These are phyloP conservation scores for Phytophthora pinifolia DNA, from an alignment of 352 stramenopile species.

Conservation along the genomic window DNA sequence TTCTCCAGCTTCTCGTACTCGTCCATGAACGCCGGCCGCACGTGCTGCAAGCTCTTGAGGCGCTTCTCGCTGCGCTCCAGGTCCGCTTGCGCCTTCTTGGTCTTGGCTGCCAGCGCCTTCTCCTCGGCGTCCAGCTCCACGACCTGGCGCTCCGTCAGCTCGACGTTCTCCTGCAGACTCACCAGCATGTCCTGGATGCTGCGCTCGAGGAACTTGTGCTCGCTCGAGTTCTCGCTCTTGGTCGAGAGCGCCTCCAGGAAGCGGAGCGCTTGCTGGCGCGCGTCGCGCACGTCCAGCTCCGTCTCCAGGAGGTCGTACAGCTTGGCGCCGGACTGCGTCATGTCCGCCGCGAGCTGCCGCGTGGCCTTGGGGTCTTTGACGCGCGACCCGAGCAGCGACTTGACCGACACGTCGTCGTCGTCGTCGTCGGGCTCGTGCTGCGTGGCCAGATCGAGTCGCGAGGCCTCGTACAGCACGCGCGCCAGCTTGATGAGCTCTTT, in stretches of 20 bases:
- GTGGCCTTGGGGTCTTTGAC: constrained; percentile 91
- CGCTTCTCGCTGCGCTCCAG: constrained; percentile 95
- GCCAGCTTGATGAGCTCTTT: constrained; percentile 96
- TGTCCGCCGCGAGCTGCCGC: constrained; percentile 90
- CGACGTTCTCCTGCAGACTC: constrained; percentile 83
- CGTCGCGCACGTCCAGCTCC: constrained; percentile 88
- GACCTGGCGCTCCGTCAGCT: constrained; percentile 86
- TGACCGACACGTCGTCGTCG: constrained; percentile 70
- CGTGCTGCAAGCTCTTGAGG: constrained; percentile 90
- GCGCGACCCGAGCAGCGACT: constrained; percentile 69
- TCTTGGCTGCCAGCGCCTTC: constrained; percentile 90
- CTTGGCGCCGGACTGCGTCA: constrained; percentile 92
- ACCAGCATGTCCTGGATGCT: constrained; percentile 75
- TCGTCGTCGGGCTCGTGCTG: constrained; percentile 62
- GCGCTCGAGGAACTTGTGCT: constrained; percentile 90
- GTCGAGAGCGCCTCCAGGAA: constrained; percentile 92
- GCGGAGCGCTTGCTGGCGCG: constrained; percentile 80
- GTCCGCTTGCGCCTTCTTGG: constrained; percentile 94
- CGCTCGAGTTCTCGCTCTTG: constrained; percentile 79
- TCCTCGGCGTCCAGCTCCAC: constrained; percentile 93
- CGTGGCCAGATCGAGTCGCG: constrained; percentile 59
- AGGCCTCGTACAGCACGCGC: constrained; percentile 91
- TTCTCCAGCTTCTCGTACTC: constrained; percentile 98
- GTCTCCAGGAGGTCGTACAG: constrained; percentile 92
- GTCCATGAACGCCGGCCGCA: constrained; percentile 96